Percentiles rank a stretch among this genome's conserved stretches.
phyloP scores from a whole-genome alignment of 108 stramenopile genomes.

The Skeletonema tropicum region DNA sequence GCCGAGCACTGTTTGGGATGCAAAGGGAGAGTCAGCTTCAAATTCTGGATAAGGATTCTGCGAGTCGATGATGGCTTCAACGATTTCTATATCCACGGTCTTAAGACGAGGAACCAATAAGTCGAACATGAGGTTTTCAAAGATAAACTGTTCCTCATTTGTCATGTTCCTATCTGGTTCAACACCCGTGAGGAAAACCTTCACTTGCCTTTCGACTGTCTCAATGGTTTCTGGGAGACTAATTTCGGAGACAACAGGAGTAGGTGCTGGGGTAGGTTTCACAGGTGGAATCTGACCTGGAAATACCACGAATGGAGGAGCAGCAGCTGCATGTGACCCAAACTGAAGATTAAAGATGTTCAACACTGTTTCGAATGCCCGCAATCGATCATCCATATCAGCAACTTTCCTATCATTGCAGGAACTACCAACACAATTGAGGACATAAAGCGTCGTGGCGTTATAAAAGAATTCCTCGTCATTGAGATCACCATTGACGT shows the following conservation, averaged over 20 bases:
- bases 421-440: constrained; percentile 26
- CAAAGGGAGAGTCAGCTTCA: constrained; percentile 20
- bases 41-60: constrained; percentile 33
- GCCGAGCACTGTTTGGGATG: constrained; percentile 9
- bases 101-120: constrained; percentile 33
- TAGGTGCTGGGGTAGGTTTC: constrained; percentile 32
- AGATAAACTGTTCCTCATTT: constrained; percentile 26
- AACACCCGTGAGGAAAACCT: constrained; percentile 44
- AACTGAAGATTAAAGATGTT: constrained; percentile 39
- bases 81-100: constrained; percentile 25
- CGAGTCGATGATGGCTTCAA: constrained; percentile 17
- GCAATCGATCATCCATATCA: constrained; percentile 39
- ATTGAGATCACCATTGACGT: constrained; percentile 36
- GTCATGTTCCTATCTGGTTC: constrained; percentile 39
- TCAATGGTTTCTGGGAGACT: constrained; percentile 3
- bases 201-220: constrained; percentile 6
- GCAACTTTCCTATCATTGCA: constrained; percentile 12
- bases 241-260: constrained; percentile 17
- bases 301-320: constrained; percentile 39
- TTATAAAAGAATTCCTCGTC: constrained; percentile 18
- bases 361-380: constrained; percentile 47
- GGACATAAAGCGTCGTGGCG: constrained; percentile 32
- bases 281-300: constrained; percentile 34
- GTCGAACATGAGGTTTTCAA: constrained; percentile 38
- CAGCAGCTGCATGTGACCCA: constrained; percentile 37